Evolutionary conservation across 208 protist genomes (phyloP), one percentile per base, ranked within the genome.

Genomic region (Porcisia deanei): DNA sequence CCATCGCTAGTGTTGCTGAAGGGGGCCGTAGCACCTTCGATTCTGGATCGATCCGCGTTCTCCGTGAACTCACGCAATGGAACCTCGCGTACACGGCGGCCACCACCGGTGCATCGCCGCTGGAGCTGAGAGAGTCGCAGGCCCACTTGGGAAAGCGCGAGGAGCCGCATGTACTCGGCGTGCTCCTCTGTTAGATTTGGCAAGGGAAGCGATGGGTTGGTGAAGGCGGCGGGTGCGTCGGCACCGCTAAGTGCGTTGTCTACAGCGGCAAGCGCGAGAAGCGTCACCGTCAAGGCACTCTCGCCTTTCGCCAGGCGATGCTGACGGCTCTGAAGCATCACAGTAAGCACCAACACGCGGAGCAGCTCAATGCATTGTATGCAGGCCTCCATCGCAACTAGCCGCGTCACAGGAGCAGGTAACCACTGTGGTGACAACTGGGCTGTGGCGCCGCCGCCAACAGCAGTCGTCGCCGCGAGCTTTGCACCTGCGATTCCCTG

Each of bases 41-140:
- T 20, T 22, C 63, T 30, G 63, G 9, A 49, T 4, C 37, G 67
- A 22, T 60, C 47, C 6, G 6, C 0, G 37, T 4, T 57, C 49
- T 81, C 72, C 18, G 30, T 55, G 72, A 69, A 75, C 72, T 82
- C 77, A 55, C 66, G 71, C 47, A 77, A 66, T 22, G 71, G 25
- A 5, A 66, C 54, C 37, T 57, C 53, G 53, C 37, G 16, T 49
- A 37, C 53, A 43, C 20, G 53, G 25, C 53, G 20, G 16, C 53
- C 68, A 43, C 30, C 68, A 45, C 53, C 9, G 53, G 30, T 22
- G 76, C 59, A 39, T 43, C 53, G 53, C 39, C 77, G 65, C 61
- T 74, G 66, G 8, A 49, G 39, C 54, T 58, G 58, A 59, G 57
- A 61, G 37, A 53, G 37, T 37, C 37, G 58, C 58, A 45, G 34